Conservation (phyloP, 78 protist species). For the Paulinella micropora region DNA sequence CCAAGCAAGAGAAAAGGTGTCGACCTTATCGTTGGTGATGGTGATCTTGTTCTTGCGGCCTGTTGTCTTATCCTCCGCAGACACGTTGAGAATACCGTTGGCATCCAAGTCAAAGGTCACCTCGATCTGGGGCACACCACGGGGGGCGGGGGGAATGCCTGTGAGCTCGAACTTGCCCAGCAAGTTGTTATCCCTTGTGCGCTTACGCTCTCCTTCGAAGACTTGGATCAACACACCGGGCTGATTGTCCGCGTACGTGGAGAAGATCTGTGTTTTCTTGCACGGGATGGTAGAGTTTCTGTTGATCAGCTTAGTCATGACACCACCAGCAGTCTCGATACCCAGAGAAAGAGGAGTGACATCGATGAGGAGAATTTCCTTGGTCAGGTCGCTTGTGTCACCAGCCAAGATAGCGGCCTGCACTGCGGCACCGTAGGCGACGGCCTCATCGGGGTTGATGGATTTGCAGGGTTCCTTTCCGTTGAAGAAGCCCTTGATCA, state of each 20-base stretch:
- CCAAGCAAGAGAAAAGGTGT: too few relatives aligned
- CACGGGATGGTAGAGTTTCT: constrained; percentile 96
- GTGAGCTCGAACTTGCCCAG: constrained; percentile 80
- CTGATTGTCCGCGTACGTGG: constrained; percentile 90
- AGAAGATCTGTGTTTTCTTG: constrained; percentile 80
- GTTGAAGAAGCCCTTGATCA: constrained; percentile 67
- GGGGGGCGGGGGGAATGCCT: constrained; percentile 94
- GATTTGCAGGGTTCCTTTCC: constrained; percentile 61
- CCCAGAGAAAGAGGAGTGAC: constrained; percentile 96
- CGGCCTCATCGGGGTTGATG: constrained; percentile 97
- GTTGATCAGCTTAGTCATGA: constrained; percentile 87
- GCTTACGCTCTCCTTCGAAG: constrained; percentile 89
- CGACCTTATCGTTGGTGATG: constrained; percentile 88
- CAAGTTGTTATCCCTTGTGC: constrained; percentile 81
- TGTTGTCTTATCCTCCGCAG: constrained; percentile 77
- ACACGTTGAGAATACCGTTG: constrained; percentile 82
- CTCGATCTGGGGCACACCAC: constrained; percentile 91
- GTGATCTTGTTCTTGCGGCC: constrained; percentile 62
- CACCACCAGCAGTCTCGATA: constrained; percentile 95
- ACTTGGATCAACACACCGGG: constrained; percentile 74
- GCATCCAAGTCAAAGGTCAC: constrained; percentile 90
- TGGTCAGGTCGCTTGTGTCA: constrained; percentile 13
- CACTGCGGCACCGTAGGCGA: constrained; percentile 99
- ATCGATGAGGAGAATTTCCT: constrained; percentile 76
- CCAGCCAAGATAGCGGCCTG: constrained; percentile 91